Conservation (phyloP, 129 eudicot species). For the Flaveria trinervia region DNA sequence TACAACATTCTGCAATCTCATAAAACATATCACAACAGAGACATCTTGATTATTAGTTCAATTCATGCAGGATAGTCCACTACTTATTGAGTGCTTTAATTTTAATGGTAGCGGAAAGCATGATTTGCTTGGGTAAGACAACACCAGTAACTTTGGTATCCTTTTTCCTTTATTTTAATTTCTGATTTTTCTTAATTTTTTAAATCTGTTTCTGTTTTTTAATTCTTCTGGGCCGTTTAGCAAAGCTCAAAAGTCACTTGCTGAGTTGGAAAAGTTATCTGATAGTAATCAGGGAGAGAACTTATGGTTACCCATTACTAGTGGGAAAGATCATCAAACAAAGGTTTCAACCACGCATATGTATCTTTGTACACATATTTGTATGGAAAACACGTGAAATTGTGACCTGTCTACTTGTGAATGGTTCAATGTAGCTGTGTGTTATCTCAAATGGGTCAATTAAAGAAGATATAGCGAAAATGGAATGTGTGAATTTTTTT, state of each 20-base stretch:
- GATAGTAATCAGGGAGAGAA: conserved; percentile 51
- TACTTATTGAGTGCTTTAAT: conserved; percentile 80
- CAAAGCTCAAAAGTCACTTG: conserved; percentile 70
- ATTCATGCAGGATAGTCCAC: conserved; percentile 79
- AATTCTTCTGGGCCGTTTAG: conserved; percentile 39
- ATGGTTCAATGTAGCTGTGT: neutral
- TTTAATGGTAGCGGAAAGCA: conserved; percentile 87
- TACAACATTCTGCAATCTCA: neutral
- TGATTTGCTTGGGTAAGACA: conserved; percentile 78
- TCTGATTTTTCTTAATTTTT: conserved; percentile 19
- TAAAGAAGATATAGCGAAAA: neutral
- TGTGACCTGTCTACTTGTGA: neutral
- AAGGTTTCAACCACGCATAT: conserved; percentile 55
- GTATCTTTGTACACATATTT: conserved; percentile 2
- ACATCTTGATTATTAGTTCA: conserved; percentile 11
- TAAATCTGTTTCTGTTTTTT: conserved; percentile 18
- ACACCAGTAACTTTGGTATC: conserved; percentile 19
- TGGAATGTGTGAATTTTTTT: neutral
- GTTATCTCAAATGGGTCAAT: conserved; percentile 7
- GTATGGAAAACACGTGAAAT: conserved; percentile 1
- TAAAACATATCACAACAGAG: conserved; percentile 4
- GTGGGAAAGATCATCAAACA: conserved; percentile 54
- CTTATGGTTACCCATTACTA: conserved; percentile 49
- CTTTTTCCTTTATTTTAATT: neutral
- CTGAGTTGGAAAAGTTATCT: conserved; percentile 61